Evolutionary conservation across 306 rosid species (phyloP).

Genomic region (Rubus idaeus): DNA sequence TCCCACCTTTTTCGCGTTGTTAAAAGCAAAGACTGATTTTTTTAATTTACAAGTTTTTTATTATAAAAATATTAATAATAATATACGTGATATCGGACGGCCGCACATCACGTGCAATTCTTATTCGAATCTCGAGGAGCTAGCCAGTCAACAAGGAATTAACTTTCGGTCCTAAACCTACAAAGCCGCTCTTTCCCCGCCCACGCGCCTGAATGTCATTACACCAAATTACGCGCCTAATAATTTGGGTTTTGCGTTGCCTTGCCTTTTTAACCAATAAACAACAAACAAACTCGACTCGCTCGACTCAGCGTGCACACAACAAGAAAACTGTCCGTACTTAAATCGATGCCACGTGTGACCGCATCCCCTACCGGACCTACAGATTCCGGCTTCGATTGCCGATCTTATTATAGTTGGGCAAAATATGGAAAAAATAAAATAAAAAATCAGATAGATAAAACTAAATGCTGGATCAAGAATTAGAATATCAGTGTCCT

Average conservation of each 20-base stretch:
- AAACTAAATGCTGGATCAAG: background rate
- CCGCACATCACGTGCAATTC: slow-evolving; percentile 34
- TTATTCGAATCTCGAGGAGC: slow-evolving; percentile 20
- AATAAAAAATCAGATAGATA: background rate
- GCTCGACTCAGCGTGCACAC: background rate
- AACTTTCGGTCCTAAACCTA: slow-evolving; percentile 22
- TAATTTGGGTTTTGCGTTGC: background rate
- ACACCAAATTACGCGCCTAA: background rate
- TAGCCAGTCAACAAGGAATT: slow-evolving; percentile 30
- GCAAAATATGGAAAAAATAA: no score
- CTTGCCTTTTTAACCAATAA: no score
- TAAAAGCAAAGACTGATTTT: background rate
- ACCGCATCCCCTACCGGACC: background rate
- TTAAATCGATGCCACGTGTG: background rate
- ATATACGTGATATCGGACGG: slow-evolving; percentile 27
- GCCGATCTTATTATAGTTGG: background rate
- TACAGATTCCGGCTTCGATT: background rate
- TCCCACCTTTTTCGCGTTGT: slow-evolving; percentile 24
- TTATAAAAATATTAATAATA: background rate
- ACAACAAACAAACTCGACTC: background rate
- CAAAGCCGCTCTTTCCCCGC: slow-evolving; percentile 3
- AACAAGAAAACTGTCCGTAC: background rate
- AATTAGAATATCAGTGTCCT: background rate
- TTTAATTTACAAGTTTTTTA: background rate
- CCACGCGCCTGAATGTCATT: slow-evolving; percentile 13